Base-by-base conservation (phyloP, 106 monocot species). In the Alisma plantagoaquatica region DNA sequence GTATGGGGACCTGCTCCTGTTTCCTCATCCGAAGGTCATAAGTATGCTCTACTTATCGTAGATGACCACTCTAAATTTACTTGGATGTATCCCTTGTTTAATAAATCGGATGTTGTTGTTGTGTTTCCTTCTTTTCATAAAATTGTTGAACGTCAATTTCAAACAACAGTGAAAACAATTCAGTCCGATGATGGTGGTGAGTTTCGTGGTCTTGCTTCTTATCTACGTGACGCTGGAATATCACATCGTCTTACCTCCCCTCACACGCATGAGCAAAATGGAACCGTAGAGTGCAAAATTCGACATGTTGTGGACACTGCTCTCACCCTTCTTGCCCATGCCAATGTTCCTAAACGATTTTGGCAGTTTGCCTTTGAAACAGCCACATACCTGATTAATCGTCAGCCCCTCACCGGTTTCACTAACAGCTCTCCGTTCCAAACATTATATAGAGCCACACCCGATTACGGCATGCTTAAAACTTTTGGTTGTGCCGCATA, bases 221-320 rank as follows among this genome's bases (percentile, higher is more conserved):
- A 24, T 15, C 15, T 50, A 3, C 23, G 9, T 6, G 27, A 22
- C 1, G 0, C 0, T 50, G 15, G 49, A 10, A 22, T 50, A 8
- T 10, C 24, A 10, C 49, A 50, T 25, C 24, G 22, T 6, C 4
- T 50, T 23, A 26, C 49, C 10, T 50, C 24, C 18, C 49, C 3
- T 10, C 49, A 23, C 15, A 50, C 49, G 6, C 23, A 50, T 12
- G 6, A 50, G 27, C 49, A 46, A 46, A 46, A 46, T 46, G 45
- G 15, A 15, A 20, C 49, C n/a, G n/a, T n/a, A n/a, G 21, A 20
- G 2, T 10, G 22, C 4, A 10, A 18, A 24, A 10, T 16, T 26
- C 22, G 49, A 8, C 17, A 23, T 23, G 15, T 23, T 50, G 15
- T 26, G 0, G 1, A 50, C 9, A 0, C 5, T 1, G 49, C 24